These are phyloP conservation scores for Aspergillus baeticus DNA, from an alignment of 495 filamentous ascomycete species.

Conservation along the genomic window DNA sequence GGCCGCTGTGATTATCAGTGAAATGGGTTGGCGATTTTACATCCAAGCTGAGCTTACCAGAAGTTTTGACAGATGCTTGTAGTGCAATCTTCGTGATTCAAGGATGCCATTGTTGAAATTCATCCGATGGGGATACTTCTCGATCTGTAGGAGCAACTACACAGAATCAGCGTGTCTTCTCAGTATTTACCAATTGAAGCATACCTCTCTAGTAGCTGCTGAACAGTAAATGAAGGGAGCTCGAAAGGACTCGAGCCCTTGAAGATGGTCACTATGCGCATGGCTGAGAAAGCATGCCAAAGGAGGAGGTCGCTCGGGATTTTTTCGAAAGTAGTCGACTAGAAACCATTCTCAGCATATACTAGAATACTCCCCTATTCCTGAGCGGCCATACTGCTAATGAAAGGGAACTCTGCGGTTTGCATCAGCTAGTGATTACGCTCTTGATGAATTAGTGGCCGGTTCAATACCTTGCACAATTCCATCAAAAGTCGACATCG, in stretches of 20 bases:
- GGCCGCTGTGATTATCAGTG: conserved; percentile 55
- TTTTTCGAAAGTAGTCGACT: conserved; percentile 83
- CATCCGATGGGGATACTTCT: conserved; percentile 74
- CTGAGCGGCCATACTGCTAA: conserved; percentile 28
- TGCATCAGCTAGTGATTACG: conserved; percentile 9
- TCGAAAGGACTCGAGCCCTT: conserved; percentile 73
- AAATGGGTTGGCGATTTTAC: neutral
- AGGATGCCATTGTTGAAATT: conserved; percentile 78
- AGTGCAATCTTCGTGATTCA: conserved; percentile 65
- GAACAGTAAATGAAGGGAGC: conserved; percentile 90
- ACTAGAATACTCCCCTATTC: neutral
- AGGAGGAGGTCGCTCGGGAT: conserved; percentile 55
- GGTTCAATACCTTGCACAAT: conserved; percentile 52
- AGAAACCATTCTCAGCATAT: neutral
- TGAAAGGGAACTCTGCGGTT: conserved; percentile 39
- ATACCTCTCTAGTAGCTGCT: conserved; percentile 73
- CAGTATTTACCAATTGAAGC: neutral
- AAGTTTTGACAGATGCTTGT: conserved; percentile 71
- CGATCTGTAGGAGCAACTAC: conserved; percentile 66
- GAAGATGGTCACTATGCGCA: conserved; percentile 89
- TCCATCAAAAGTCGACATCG: conserved; percentile 82
- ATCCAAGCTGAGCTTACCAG: conserved; percentile 36
- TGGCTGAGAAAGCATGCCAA: conserved; percentile 90
- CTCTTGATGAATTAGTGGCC: conserved; percentile 9
- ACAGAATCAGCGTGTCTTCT: neutral